Evolutionary conservation across 306 rosid species (phyloP).

Genomic region (Dryas drummondii): DNA sequence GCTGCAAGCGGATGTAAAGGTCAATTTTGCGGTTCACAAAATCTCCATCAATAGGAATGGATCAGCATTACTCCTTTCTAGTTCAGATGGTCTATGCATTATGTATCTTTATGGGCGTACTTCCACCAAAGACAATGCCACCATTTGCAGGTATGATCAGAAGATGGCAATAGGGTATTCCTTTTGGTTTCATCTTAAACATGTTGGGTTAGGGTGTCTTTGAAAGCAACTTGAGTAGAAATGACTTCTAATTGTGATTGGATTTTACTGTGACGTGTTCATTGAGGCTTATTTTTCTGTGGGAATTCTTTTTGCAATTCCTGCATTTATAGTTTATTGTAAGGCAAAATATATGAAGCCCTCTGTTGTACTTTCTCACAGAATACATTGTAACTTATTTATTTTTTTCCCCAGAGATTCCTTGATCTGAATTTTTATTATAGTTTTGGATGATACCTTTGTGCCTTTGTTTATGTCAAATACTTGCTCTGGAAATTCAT

Average conservation of each 20-base stretch:
- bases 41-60: constrained; percentile 77
- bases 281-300: background rate
- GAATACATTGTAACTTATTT: background rate
- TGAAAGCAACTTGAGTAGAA: background rate
- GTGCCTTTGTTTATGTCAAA: background rate
- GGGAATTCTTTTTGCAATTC: background rate
- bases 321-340: background rate
- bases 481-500: background rate
- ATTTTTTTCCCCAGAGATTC: background rate
- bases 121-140: constrained; percentile 50
- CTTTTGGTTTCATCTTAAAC: constrained; percentile 7
- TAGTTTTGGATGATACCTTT: background rate
- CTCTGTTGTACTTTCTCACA: background rate
- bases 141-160: constrained; percentile 66
- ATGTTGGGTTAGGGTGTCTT: constrained; percentile 1
- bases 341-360: background rate
- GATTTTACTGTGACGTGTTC: background rate
- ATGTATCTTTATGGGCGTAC: constrained; percentile 79
- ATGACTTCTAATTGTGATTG: background rate
- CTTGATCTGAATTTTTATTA: background rate
- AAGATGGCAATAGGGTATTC: background rate
- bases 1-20: constrained; percentile 59
- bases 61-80: constrained; percentile 66
- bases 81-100: constrained; percentile 58
- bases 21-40: constrained; percentile 50